Percentiles rank a stretch among this genome's conserved stretches.
These are phyloP conservation scores for Aspergillus novoparasiticus DNA, from an alignment of 2,329 filamentous ascomycete genomes.

Conservation along the genomic window DNA sequence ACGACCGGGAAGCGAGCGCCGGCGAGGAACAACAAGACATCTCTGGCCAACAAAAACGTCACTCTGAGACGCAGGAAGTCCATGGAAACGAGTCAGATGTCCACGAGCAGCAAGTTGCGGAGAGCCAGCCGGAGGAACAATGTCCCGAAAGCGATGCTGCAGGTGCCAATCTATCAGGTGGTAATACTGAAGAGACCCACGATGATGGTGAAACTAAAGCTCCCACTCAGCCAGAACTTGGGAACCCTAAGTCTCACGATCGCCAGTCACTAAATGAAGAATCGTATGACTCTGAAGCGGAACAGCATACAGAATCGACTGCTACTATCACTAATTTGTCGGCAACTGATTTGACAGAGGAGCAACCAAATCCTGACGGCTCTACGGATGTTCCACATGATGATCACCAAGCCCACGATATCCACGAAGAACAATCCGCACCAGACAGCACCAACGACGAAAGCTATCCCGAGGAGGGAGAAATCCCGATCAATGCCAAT, in stretches of 20 bases:
- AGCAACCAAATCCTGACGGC: constrained; percentile 20
- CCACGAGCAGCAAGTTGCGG: neutral
- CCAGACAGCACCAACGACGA: constrained; percentile 15
- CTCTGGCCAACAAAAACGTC: constrained; percentile 18
- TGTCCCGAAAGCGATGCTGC: constrained; percentile 1
- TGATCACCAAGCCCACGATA: constrained; percentile 14
- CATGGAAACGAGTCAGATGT: constrained; percentile 12
- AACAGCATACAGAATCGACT: constrained; percentile 35
- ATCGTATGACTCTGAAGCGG: constrained; percentile 32
- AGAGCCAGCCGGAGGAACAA: neutral
- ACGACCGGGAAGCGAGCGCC: constrained; percentile 17
- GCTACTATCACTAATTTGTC: constrained; percentile 29
- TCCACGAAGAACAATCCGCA: constrained; percentile 40
- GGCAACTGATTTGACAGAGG: constrained; percentile 16
- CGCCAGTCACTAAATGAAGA: constrained; percentile 17
- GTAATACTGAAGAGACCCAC: constrained; percentile 13
- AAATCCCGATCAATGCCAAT: constrained; percentile 13
- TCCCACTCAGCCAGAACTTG: constrained; percentile 12
- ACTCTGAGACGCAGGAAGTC: constrained; percentile 16
- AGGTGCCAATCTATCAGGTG: neutral
- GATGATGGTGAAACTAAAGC: constrained; percentile 14
- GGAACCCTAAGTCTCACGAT: constrained; percentile 6
- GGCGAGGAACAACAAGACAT: constrained; percentile 14
- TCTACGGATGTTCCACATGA: constrained; percentile 11
- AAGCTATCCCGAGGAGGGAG: constrained; percentile 22